These are phyloP conservation scores for Mortierella sp. DNA, from an alignment of 371 early-diverging fungal genomes.

Conservation along the genomic window DNA sequence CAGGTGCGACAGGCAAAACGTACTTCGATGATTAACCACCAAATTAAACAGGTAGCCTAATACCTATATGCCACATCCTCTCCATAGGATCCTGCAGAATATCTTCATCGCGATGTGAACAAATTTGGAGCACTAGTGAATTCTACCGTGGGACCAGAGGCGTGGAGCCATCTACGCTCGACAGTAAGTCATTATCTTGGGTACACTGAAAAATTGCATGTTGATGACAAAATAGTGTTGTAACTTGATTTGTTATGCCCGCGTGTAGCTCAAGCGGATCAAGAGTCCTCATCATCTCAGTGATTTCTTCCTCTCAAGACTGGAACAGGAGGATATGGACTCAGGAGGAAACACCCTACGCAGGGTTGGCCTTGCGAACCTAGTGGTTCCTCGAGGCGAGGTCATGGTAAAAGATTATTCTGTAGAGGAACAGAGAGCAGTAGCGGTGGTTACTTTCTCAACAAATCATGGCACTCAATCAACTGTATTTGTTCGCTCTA, in stretches of 20 bases:
- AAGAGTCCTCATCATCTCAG: conserved; percentile 33
- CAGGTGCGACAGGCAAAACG: conserved; percentile 15
- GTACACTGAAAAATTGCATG: no score
- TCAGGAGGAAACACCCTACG: neutral
- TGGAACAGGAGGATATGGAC: conserved; percentile 15
- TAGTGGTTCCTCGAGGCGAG: conserved; percentile 2
- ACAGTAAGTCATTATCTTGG: no score
- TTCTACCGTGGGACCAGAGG: conserved; percentile 3
- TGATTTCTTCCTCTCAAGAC: conserved; percentile 32
- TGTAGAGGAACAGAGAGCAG: no score
- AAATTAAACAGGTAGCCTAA: no score
- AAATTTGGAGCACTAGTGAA: conserved; percentile 10
- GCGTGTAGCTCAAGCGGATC: conserved; percentile 32
- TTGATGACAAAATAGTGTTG: no score
- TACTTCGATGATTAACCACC: neutral
- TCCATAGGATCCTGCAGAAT: conserved; percentile 42
- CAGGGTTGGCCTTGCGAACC: conserved; percentile 22
- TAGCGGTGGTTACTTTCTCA: no score
- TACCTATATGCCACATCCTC: neutral
- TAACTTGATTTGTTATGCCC: neutral
- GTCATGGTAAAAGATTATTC: conserved; percentile 10
- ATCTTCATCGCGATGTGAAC: conserved; percentile 18
- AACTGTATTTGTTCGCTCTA: no score
- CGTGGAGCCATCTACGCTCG: conserved; percentile 16
- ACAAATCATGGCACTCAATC: no score